These are phyloP conservation scores for Suhomyces choctaworum DNA, from an alignment of 1,139 yeast genomes.

Conservation along the genomic window DNA sequence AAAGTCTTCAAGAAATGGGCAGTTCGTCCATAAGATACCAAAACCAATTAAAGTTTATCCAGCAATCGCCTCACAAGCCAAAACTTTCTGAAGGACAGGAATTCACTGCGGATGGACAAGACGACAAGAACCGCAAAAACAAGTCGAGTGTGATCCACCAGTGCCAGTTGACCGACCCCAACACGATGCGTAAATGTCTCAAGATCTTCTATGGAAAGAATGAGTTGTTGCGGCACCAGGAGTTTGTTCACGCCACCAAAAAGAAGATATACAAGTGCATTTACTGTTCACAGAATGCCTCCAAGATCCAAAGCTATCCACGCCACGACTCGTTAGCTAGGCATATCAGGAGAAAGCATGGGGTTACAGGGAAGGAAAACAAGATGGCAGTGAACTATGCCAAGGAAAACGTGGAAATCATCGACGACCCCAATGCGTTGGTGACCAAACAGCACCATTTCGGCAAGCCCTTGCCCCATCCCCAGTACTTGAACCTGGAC, in stretches of 20 bases:
- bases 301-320: conserved; percentile 47
- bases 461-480: conserved; percentile 34
- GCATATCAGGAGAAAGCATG: conserved; percentile 49
- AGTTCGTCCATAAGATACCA: conserved; percentile 6
- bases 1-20: neutral
- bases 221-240: conserved; percentile 48
- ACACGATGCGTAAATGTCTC: conserved; percentile 32
- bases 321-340: conserved; percentile 49
- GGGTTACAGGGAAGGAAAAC: conserved; percentile 48
- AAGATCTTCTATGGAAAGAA: conserved; percentile 49
- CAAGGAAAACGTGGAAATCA: conserved; percentile 43
- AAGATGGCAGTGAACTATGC: conserved; percentile 51
- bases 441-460: conserved; percentile 16
- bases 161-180: conserved; percentile 42
- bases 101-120: conserved; percentile 10
- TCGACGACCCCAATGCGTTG: conserved; percentile 31
- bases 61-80: conserved; percentile 12
- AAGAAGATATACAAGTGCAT: conserved; percentile 47
- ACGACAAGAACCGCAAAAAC: conserved; percentile 22
- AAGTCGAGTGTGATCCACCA: conserved; percentile 42
- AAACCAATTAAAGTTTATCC: conserved; percentile 14
- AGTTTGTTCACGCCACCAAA: conserved; percentile 50
- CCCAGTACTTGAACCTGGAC: conserved; percentile 32
- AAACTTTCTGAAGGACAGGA: conserved; percentile 8
- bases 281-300: conserved; percentile 40